These are phyloP conservation scores for Blastobotrys arbuscula DNA, from an alignment of 1,139 yeast genomes.

Conservation along the genomic window DNA sequence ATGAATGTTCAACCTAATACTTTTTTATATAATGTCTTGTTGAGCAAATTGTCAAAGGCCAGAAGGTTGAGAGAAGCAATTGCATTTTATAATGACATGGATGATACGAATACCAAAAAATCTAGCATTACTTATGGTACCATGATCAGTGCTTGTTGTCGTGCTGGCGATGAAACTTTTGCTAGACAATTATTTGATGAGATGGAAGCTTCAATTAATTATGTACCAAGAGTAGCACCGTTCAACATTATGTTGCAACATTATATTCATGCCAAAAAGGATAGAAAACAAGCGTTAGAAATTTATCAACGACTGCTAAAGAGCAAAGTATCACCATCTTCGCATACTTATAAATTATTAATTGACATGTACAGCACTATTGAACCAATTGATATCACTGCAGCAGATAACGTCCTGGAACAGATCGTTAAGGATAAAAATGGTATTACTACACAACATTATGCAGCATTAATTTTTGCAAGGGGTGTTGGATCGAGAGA, in stretches of 20 bases:
- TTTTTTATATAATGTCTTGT: constrained; percentile 36
- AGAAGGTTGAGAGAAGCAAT: constrained; percentile 34
- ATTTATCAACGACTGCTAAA: constrained; percentile 30
- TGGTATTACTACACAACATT: constrained; percentile 33
- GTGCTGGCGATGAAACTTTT: constrained; percentile 33
- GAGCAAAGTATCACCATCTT: constrained; percentile 31
- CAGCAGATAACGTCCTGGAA: constrained; percentile 36
- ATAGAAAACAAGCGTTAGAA: constrained; percentile 33
- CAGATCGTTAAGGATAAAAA: constrained; percentile 31
- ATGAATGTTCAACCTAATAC: constrained; percentile 31
- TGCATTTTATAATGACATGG: constrained; percentile 33
- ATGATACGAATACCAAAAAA: constrained; percentile 25
- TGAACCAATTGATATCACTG: constrained; percentile 31
- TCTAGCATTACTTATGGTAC: constrained; percentile 38
- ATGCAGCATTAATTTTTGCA: constrained; percentile 37
- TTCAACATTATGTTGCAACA: constrained; percentile 38
- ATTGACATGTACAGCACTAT: constrained; percentile 37
- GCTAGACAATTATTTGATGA: constrained; percentile 35
- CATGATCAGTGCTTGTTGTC: constrained; percentile 38
- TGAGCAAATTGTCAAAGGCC: constrained; percentile 36
- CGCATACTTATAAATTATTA: constrained; percentile 38
- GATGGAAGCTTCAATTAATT: constrained; percentile 33
- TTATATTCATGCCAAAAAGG: constrained; percentile 34
- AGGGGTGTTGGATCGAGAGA: constrained; percentile 37
- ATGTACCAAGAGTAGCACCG: constrained; percentile 36